Percentiles rank a stretch among this genome's conserved stretches.
phyloP scores from a whole-genome alignment of 2,329 filamentous ascomycete genomes.

The Verticillium zaregamsianum region DNA sequence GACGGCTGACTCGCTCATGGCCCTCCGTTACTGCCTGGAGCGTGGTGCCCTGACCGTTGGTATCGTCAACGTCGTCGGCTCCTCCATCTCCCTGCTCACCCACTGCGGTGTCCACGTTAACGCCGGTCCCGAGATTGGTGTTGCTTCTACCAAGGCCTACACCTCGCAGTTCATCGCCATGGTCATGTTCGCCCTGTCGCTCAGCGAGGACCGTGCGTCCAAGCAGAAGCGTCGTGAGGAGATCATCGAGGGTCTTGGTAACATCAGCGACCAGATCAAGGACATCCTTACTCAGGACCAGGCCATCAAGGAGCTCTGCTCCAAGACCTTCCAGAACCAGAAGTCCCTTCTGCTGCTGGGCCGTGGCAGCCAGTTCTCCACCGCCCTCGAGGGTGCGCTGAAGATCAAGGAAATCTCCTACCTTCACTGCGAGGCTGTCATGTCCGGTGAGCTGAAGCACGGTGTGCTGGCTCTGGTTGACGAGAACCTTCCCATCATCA shows the following conservation, averaged over 20 bases:
- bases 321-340: constrained; percentile 92
- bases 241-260: constrained; percentile 89
- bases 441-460: constrained; percentile 99
- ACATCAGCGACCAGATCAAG: constrained; percentile 88
- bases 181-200: constrained; percentile 98
- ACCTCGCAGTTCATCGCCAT: constrained; percentile 99
- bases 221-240: constrained; percentile 89
- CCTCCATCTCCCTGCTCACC: constrained; percentile 96
- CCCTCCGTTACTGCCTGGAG: constrained; percentile 95
- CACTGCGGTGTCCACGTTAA: constrained; percentile 99
- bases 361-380: constrained; percentile 94
- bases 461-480: constrained; percentile 96
- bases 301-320: constrained; percentile 90
- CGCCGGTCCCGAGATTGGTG: constrained; percentile 96
- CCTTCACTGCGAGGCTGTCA: constrained; percentile 98
- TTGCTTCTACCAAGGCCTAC: constrained; percentile 98
- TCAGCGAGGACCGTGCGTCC: constrained; percentile 93
- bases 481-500: constrained; percentile 98
- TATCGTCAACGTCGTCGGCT: constrained; percentile 97
- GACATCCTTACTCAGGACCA: constrained; percentile 87
- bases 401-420: constrained; percentile 99
- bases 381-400: constrained; percentile 91
- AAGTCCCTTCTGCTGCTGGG: constrained; percentile 92
- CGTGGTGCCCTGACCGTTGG: constrained; percentile 95
- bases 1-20: constrained; percentile 96